Percentiles rank a stretch among this genome's conserved stretches.
These are phyloP conservation scores for Rhizodiscina lignyota DNA, from an alignment of 495 filamentous ascomycete genomes.

Conservation along the genomic window DNA sequence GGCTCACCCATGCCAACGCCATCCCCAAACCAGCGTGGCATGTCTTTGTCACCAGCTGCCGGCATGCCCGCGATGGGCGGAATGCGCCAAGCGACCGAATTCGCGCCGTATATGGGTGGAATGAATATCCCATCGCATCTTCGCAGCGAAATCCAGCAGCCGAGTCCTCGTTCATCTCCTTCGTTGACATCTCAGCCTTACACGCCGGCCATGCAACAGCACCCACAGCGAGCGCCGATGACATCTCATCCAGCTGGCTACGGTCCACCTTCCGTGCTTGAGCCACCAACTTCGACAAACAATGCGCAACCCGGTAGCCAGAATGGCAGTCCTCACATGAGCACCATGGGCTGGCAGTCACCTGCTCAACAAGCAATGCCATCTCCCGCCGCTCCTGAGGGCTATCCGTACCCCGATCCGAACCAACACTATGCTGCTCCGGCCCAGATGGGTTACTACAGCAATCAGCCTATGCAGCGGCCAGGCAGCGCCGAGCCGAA, in stretches of 20 bases:
- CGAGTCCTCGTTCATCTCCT: constrained; percentile 53
- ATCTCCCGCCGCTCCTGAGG: constrained; percentile 13
- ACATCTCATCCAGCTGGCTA: constrained; percentile 73
- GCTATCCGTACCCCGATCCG: constrained; percentile 23
- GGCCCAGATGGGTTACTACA: constrained; percentile 21
- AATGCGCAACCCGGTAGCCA: constrained; percentile 19
- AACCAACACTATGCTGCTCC: constrained; percentile 8
- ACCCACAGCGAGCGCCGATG: constrained; percentile 37
- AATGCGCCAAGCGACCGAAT: constrained; percentile 49
- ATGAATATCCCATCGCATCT: constrained; percentile 70
- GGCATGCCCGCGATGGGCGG: constrained; percentile 58
- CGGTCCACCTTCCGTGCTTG: constrained; percentile 69
- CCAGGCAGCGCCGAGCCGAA: constrained; percentile 24
- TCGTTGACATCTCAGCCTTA: constrained; percentile 44
- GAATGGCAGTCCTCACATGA: constrained; percentile 24
- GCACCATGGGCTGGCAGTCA: constrained; percentile 22
- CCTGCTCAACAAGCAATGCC: constrained; percentile 18
- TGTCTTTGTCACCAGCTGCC: constrained; percentile 63
- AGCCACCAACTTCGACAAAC: constrained; percentile 44
- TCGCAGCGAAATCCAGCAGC: constrained; percentile 59
- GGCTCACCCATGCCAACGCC: constrained; percentile 75
- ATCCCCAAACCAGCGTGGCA: constrained; percentile 59
- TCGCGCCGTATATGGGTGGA: constrained; percentile 46
- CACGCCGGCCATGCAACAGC: constrained; percentile 31
- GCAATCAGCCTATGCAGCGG: constrained; percentile 16